Base-by-base conservation (phyloP, 1,139 yeast genomes). In the Casaregolazyma lundiana region DNA sequence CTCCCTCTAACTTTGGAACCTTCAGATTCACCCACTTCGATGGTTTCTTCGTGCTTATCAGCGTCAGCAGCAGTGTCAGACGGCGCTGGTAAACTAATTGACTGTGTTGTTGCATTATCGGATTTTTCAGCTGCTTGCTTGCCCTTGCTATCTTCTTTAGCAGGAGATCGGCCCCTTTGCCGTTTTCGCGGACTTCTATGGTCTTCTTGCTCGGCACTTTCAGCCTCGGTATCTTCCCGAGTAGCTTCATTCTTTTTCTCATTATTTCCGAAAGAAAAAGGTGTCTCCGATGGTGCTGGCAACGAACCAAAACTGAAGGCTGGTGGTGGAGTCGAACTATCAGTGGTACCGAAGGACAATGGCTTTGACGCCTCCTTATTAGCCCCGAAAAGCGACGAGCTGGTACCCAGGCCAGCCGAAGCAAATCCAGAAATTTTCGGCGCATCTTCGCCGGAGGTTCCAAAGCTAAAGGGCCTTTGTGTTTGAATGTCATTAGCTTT, bases 271-370 rank as follows among this genome's bases (percentile, higher is more conserved):
- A 26, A 26, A 26, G 32, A n/a, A 26, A 26, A 26, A n/a, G 32
- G 32, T 11, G 13, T 26, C 15, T 3, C 13, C 15, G 32, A n/a
- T 11, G 32, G n/a, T 38, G 36, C 24, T 32, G 29, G 9, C 43
- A 41, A 24, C 21, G 49, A 26, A 7, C 45, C 45, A 32, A 46
- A 46, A 26, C 52, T 35, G 40, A 43, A 43, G 11, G 49, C 45
- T 8, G 52, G 49, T 42, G 51, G 48, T 3, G 51, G 38, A 6
- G 50, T 7, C n/a, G 37, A 17, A 9, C 20, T 35, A 4, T 47
- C 20, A 11, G 56, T 22, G 11, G 40, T 19, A 24, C 63, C 62
- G 48, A 68, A 67, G 6, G 63, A 49, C 44, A 65, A 63, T 11
- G 43, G 19, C 9, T 32, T 40, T 20, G 30, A 17, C 13, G 16